These are phyloP conservation scores for Recurvomyces mirabilis DNA, from an alignment of 495 filamentous ascomycete species.

Conservation along the genomic window DNA sequence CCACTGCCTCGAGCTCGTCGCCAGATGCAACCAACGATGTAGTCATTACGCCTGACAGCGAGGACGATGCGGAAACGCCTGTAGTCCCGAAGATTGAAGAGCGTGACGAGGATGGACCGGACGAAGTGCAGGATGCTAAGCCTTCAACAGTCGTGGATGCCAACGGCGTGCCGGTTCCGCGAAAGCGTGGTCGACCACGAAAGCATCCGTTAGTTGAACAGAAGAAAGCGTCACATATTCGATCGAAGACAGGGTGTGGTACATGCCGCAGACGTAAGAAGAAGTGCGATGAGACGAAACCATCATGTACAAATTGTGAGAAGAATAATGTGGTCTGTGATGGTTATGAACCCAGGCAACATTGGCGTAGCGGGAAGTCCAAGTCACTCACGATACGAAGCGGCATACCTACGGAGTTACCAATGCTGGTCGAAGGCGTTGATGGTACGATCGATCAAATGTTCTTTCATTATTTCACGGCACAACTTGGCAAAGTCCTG, in stretches of 20 bases:
- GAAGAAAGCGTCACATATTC: slow-evolving; percentile 69
- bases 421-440: slow-evolving; percentile 70
- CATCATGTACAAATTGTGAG: slow-evolving; percentile 68
- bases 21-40: slow-evolving; percentile 14
- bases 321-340: slow-evolving; percentile 91
- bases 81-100: slow-evolving; percentile 30
- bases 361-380: slow-evolving; percentile 78
- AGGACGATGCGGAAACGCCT: slow-evolving; percentile 18
- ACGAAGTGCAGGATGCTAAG: slow-evolving; percentile 17
- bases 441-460: slow-evolving; percentile 75
- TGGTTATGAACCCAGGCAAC: slow-evolving; percentile 78
- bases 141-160: slow-evolving; percentile 21
- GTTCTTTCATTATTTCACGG: slow-evolving; percentile 80
- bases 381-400: slow-evolving; percentile 30
- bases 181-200: slow-evolving; percentile 67
- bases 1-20: slow-evolving; percentile 29
- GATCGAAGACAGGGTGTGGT: slow-evolving; percentile 88
- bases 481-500: slow-evolving; percentile 66
- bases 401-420: slow-evolving; percentile 47
- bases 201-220: slow-evolving; percentile 58
- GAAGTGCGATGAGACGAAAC: slow-evolving; percentile 95
- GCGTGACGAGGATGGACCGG: slow-evolving; percentile 22
- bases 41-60: slow-evolving; percentile 19
- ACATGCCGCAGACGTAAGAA: slow-evolving; percentile 89
- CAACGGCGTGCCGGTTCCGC: slow-evolving; percentile 20